Conservation (phyloP, 768 basidiomycete genomes). For the Tricholoma bakamatsutake region DNA sequence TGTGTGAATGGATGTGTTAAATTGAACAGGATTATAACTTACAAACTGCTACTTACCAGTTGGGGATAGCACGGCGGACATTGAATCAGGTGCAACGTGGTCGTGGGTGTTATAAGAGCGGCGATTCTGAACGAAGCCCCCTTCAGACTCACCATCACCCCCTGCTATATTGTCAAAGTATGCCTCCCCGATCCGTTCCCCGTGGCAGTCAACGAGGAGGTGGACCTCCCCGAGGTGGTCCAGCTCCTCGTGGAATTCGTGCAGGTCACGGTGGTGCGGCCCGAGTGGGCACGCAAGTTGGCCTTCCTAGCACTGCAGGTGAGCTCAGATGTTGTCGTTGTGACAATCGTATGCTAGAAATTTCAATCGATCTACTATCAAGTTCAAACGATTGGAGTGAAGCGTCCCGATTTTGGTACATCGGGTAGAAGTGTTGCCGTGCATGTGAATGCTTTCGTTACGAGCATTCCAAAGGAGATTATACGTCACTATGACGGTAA, state of each 20-base stretch:
- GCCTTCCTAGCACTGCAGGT: constrained; percentile 27
- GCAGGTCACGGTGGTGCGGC: constrained; percentile 23
- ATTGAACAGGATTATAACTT: too few relatives aligned
- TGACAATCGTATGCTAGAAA: not conserved
- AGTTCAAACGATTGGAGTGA: constrained; percentile 28
- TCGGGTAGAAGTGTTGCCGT: constrained; percentile 23
- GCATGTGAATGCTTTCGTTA: constrained; percentile 15
- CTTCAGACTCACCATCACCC: not conserved
- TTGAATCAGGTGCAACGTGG: too few relatives aligned
- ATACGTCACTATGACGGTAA: constrained; percentile 21
- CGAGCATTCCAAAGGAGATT: constrained; percentile 8
- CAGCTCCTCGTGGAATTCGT: constrained; percentile 8
- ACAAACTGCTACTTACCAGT: too few relatives aligned
- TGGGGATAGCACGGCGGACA: too few relatives aligned
- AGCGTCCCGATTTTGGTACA: constrained; percentile 27
- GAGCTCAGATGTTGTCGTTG: constrained; percentile 11
- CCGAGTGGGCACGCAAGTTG: constrained; percentile 23
- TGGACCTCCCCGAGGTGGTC: constrained; percentile 1
- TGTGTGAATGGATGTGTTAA: too few relatives aligned
- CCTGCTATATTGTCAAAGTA: constrained; percentile 9
- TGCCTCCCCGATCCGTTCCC: constrained; percentile 14
- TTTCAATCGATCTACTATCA: constrained; percentile 10
- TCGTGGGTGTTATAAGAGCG: not conserved
- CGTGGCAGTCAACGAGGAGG: constrained; percentile 18
- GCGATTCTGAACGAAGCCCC: not conserved